Conservation (phyloP, 768 basidiomycete species). For the Lactifluus volemus region DNA sequence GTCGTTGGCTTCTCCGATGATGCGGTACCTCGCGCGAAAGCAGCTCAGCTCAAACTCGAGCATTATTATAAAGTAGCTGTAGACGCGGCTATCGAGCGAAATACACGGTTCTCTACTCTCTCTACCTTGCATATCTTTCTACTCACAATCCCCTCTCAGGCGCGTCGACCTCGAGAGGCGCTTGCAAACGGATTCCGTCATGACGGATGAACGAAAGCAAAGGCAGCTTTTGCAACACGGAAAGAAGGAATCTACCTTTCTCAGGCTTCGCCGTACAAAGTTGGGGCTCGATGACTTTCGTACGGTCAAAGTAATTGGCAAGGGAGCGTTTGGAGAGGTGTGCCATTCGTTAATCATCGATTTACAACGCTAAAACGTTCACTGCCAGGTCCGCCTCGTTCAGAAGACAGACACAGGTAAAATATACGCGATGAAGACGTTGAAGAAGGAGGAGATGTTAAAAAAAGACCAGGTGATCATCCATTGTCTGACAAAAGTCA, state of each 20-base stretch:
- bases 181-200: slow-evolving; percentile 56
- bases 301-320: slow-evolving; percentile 98
- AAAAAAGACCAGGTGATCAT: slow-evolving; percentile 89
- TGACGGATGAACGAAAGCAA: slow-evolving; percentile 79
- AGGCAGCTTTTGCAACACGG: slow-evolving; percentile 77
- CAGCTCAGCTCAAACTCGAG: slow-evolving; percentile 91
- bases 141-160: slow-evolving; percentile 33
- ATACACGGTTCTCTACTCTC: slow-evolving; percentile 52
- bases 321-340: slow-evolving; percentile 98
- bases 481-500: background rate
- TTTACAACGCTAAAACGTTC: background rate
- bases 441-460: slow-evolving; percentile 97
- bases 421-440: slow-evolving; percentile 98
- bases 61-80: slow-evolving; percentile 96
- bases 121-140: background rate
- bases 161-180: slow-evolving; percentile 82
- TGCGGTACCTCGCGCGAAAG: slow-evolving; percentile 75
- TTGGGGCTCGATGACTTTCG: slow-evolving; percentile 88
- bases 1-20: slow-evolving; percentile 70
- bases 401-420: slow-evolving; percentile 96
- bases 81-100: slow-evolving; percentile 89
- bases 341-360: slow-evolving; percentile 19
- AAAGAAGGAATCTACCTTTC: slow-evolving; percentile 80
- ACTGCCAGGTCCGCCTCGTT: slow-evolving; percentile 71
- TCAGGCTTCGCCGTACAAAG: slow-evolving; percentile 82